phyloP scores from a whole-genome alignment of 352 stramenopile genomes.

The Globisporangium radiosum region DNA sequence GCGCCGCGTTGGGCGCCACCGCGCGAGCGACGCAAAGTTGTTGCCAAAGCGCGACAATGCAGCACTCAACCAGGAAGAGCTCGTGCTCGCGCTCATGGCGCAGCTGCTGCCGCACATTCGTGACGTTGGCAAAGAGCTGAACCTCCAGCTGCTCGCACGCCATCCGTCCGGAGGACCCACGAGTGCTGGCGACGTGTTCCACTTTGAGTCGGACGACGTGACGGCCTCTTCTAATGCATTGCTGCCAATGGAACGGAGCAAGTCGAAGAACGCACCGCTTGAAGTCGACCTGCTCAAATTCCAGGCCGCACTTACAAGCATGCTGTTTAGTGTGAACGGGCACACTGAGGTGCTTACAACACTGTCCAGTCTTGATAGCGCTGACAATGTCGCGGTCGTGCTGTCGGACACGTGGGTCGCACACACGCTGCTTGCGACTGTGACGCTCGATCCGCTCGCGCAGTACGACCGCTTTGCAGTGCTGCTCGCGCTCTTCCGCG shows the following conservation, averaged over 20 bases:
- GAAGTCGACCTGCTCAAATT: conserved; percentile 64
- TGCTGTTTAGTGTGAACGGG: conserved; percentile 27
- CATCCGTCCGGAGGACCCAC: too few species aligned
- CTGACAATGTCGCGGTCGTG: conserved; percentile 32
- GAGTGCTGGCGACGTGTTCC: conserved; percentile 44
- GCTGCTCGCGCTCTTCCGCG: conserved; percentile 43
- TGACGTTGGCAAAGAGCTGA: conserved; percentile 78
- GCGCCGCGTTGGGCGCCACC: conserved; percentile 54
- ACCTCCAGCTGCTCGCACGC: conserved; percentile 32
- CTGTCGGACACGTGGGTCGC: conserved; percentile 47
- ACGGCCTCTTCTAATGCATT: too few species aligned
- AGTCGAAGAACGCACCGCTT: conserved; percentile 9
- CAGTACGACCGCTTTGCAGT: conserved; percentile 65
- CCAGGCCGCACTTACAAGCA: conserved; percentile 38
- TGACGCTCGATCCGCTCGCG: conserved; percentile 48
- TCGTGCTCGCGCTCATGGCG: conserved; percentile 76
- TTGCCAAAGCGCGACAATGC: conserved; percentile 21
- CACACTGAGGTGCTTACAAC: conserved; percentile 16
- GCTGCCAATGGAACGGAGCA: too few species aligned
- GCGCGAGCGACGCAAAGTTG: conserved; percentile 24
- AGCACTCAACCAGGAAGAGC: conserved; percentile 40
- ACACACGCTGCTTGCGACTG: conserved; percentile 30
- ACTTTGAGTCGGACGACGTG: conserved; percentile 59
- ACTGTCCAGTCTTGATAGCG: conserved; percentile 19
- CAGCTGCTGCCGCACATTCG: conserved; percentile 44